Base-by-base conservation (phyloP, 208 protist genomes). In the Leishmania gerbilli region DNA sequence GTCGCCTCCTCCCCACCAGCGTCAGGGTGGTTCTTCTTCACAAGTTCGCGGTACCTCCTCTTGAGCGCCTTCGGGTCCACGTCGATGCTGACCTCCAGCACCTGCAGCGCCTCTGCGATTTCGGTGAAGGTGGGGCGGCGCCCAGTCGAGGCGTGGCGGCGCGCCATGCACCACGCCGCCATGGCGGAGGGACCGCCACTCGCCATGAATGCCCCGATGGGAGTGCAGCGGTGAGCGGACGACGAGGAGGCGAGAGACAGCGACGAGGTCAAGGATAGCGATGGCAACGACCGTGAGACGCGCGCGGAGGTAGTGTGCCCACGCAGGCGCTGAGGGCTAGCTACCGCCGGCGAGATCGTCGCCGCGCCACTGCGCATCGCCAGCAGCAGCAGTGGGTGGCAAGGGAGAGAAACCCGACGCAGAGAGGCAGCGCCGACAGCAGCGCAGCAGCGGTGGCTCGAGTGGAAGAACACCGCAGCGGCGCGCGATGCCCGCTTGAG, bases 21-120 rank as follows among this genome's bases (percentile, higher is more conserved):
- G 78, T 97, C 94, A 5, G 94, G 94, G 84, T 97, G 94, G 83
- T 97, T 81, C 69, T 89, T 87, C 67, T 90, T 90, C 7, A 89
- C 90, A 31, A 95, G 84, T 51, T 94, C 90, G 42, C 90, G 91
- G 79, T 96, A 96, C 49, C 87, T 77, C 71, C 82, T 88, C 86
- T 96, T 96, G 15, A 93, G 45, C 51, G 69, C 76, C 72, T 86
- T 87, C 5, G 81, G 40, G 49, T 90, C 84, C 55, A 84, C 84
- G 55, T 88, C 85, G 76, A 91, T 83, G 8, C 56, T 67, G 8
- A 92, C 86, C 2, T 85, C 91, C 8, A 95, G 77, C 58, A 89
- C 85, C 37, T 71, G 40, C n/a, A 92, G 88, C 51, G 91, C 91
- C 71, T 93, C 88, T 7, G 74, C 42, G 31, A 95, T 82, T 55